Evolutionary conservation across 208 protist genomes (phyloP), one percentile per base, ranked within the genome.

Genomic region (Leishmania braziliensis): DNA sequence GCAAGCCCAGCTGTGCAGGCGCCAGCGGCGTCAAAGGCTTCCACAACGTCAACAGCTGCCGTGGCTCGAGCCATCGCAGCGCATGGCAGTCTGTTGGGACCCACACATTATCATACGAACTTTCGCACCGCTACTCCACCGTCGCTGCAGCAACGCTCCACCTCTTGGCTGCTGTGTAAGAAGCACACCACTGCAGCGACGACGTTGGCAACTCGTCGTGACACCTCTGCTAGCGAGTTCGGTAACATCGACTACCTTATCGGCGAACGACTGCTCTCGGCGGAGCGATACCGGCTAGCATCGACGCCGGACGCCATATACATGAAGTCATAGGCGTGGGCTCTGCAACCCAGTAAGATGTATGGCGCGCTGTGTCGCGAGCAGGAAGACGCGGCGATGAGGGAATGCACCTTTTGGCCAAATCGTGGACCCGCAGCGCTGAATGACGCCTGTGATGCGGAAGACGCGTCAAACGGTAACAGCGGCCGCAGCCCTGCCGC

Each of bases 291-390:
- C 86, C 82, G 83, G 48, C 50, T 78, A 39, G 53, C 82, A 1
- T 68, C 74, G 10, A 63, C 77, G 16, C 82, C 90, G 1, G 88
- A 93, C 48, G 87, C 84, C 26, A 89, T 93, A 88, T 94, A 94
- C 82, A 75, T 83, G 77, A 91, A 90, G 77, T 89, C 89, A 26
- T 77, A 92, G 80, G 70, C 78, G 29, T 95, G 92, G 92, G 76
- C 82, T 5, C 79, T 80, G 79, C 79, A 81, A 1, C 78, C 85
- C 2, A 74, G 88, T 10, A 80, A 86, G 46, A 65, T 81, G 14
- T 80, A 74, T 3, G 83, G 85, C 60, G 76, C 78, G 39, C 39
- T 84, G 72, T 74, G 85, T 5, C 73, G 71, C 4, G 86, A 88
- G 75, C 75, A 84, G 77, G 81, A 81, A 80, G 82, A 70, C 26